phyloP scores from a whole-genome alignment of 1,284 basidiomycete species.

The Ganoderma lucidum region DNA sequence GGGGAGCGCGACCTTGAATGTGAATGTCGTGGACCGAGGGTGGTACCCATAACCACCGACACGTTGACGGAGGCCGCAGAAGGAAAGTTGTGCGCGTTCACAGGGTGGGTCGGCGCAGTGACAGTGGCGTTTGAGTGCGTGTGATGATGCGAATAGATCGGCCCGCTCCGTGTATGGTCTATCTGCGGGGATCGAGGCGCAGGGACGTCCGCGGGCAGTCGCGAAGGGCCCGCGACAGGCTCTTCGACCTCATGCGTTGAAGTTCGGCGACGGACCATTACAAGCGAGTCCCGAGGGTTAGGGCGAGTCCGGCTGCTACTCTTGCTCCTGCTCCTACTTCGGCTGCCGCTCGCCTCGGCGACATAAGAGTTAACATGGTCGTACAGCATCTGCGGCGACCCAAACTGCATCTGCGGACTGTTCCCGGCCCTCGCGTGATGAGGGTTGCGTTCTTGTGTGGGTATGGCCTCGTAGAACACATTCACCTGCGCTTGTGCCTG shows the following conservation, averaged over 20 bases:
- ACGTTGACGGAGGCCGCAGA: conserved; percentile 6
- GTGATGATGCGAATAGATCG: conserved; percentile 38
- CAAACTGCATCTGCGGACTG: conserved; percentile 24
- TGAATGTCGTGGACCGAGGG: conserved; percentile 30
- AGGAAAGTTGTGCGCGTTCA: conserved; percentile 32
- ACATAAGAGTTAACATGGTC: conserved; percentile 21
- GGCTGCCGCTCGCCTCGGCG: conserved; percentile 14
- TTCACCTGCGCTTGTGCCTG: conserved; percentile 29
- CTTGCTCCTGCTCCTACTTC: conserved; percentile 21
- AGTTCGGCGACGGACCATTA: conserved; percentile 26
- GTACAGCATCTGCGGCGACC: conserved; percentile 27
- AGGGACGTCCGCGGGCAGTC: conserved; percentile 18
- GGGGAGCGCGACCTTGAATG: conserved; percentile 35
- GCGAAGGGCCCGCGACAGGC: conserved; percentile 29
- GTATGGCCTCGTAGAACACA: conserved; percentile 42
- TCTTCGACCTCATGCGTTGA: conserved; percentile 18
- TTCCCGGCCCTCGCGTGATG: conserved; percentile 29
- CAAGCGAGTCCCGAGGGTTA: conserved; percentile 19
- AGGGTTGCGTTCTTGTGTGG: conserved; percentile 34
- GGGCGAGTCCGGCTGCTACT: conserved; percentile 18
- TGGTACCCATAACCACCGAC: conserved; percentile 17
- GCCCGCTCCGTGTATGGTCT: conserved; percentile 14
- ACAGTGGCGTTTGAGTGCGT: conserved; percentile 46
- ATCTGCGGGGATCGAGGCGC: conserved; percentile 14
- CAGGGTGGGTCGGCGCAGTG: conserved; percentile 45